These are phyloP conservation scores for Telopea speciosissima DNA, from an alignment of 177 flowering plant species.

Conservation along the genomic window DNA sequence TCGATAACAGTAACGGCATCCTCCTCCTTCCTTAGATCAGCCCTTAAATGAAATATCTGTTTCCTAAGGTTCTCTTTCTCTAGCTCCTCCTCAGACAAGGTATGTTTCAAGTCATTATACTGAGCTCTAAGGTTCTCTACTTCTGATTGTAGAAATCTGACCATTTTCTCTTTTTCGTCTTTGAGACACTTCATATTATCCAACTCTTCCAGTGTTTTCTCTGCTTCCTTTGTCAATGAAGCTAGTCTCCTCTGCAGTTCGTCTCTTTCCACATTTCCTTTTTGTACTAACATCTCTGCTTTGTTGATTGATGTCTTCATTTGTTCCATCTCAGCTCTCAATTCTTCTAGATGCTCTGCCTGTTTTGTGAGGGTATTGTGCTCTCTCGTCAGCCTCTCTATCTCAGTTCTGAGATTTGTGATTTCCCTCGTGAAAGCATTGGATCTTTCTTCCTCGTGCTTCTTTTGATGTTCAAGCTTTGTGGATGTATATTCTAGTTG, in stretches of 20 bases:
- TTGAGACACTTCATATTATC: conserved; percentile 28
- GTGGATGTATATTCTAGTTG: conserved; percentile 40
- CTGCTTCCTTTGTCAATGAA: conserved; percentile 43
- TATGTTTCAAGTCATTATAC: conserved; percentile 43
- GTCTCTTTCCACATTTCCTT: conserved; percentile 37
- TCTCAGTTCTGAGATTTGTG: conserved; percentile 37
- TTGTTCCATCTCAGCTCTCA: conserved; percentile 32
- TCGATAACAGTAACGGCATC: conserved; percentile 40
- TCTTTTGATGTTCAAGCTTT: conserved; percentile 44
- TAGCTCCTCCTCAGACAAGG: conserved; percentile 43
- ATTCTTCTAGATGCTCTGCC: conserved; percentile 26
- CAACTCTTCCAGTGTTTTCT: conserved; percentile 37
- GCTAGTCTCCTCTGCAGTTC: conserved; percentile 33
- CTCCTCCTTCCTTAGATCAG: conserved; percentile 59
- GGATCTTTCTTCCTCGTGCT: conserved; percentile 37
- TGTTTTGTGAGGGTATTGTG: conserved; percentile 28
- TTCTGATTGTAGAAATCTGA: conserved; percentile 37
- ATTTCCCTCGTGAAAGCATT: conserved; percentile 36
- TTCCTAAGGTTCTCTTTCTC: conserved; percentile 68
- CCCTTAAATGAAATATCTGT: conserved; percentile 46
- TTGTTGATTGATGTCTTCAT: conserved; percentile 34
- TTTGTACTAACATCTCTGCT: conserved; percentile 36
- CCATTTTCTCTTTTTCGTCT: conserved; percentile 45
- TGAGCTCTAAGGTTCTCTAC: conserved; percentile 39
- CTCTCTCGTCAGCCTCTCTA: conserved; percentile 32